A percentile compares a stretch with the other conserved stretches of the same genome.
phyloP scores from a whole-genome alignment of 202 grass and related monocot genomes.

The Cymbopogon flexuosus region DNA sequence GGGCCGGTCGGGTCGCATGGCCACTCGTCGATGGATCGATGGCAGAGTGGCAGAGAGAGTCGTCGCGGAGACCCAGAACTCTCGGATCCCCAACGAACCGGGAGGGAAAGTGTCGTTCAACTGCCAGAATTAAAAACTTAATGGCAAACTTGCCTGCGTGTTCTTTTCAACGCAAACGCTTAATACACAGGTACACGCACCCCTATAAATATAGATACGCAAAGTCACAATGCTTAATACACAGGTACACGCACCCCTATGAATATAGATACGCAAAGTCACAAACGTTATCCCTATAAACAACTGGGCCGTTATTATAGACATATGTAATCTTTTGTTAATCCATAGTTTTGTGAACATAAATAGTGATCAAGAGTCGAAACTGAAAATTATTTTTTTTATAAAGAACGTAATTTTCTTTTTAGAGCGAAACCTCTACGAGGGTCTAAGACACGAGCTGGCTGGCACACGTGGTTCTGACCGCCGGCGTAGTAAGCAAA shows the following conservation, averaged over 20 bases:
- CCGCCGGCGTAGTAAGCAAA: background rate
- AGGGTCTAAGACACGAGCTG: too few species aligned
- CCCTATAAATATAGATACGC: too few species aligned
- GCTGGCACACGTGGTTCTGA: too few species aligned
- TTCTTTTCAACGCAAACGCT: background rate
- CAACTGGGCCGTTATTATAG: too few species aligned
- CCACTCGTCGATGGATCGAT: background rate
- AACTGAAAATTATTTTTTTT: background rate
- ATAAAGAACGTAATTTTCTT: too few species aligned
- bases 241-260: too few species aligned
- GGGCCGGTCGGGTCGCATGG: background rate
- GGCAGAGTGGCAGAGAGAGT: background rate
- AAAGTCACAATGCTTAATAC: too few species aligned
- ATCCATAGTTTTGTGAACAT: background rate
- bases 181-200: too few species aligned
- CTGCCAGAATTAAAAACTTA: background rate
- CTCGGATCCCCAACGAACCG: slow-evolving; percentile 22
- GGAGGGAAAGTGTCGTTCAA: background rate
- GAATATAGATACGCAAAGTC: too few species aligned
- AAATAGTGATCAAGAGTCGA: background rate
- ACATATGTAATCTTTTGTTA: too few species aligned
- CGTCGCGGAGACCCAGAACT: slow-evolving; percentile 17
- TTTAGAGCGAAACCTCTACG: background rate
- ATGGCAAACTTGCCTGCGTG: background rate
- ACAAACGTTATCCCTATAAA: too few species aligned